Conservation (phyloP, 2,329 filamentous ascomycete species). For the Akanthomyces lecanii region DNA sequence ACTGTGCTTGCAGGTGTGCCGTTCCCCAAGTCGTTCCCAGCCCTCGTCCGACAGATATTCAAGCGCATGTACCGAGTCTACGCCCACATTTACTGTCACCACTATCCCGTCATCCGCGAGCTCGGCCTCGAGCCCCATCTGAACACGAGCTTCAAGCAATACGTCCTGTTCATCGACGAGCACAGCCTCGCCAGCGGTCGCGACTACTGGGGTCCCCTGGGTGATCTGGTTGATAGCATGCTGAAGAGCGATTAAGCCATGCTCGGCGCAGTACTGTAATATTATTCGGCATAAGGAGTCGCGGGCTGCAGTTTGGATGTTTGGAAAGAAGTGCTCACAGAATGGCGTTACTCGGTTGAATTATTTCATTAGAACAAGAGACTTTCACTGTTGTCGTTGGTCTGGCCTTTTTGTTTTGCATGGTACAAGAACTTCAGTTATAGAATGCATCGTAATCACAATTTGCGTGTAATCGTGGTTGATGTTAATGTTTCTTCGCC, state of each 20-base stretch:
- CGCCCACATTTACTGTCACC: constrained; percentile 98
- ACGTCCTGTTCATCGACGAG: constrained; percentile 97
- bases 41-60: constrained; percentile 90
- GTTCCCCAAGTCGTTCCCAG: constrained; percentile 88
- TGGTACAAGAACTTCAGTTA: not conserved
- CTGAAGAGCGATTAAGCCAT: constrained; percentile 72
- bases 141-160: constrained; percentile 99
- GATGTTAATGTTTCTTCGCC: too few species aligned
- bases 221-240: constrained; percentile 97
- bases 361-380: not conserved
- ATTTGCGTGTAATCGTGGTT: not conserved
- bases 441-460: not conserved
- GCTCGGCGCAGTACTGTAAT: not conserved
- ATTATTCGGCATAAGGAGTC: not conserved
- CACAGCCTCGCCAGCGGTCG: constrained; percentile 87
- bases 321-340: constrained; percentile 6
- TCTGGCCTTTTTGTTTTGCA: not conserved
- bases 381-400: not conserved
- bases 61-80: constrained; percentile 99
- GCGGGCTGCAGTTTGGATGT: not conserved
- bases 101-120: constrained; percentile 94
- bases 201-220: constrained; percentile 95
- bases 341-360: constrained; percentile 13
- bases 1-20: constrained; percentile 62
- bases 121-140: constrained; percentile 93